Evolutionary conservation across 164 flowering plant species (phyloP), one percentile per base, ranked within the genome.

Genomic region (Malania oleifera): DNA sequence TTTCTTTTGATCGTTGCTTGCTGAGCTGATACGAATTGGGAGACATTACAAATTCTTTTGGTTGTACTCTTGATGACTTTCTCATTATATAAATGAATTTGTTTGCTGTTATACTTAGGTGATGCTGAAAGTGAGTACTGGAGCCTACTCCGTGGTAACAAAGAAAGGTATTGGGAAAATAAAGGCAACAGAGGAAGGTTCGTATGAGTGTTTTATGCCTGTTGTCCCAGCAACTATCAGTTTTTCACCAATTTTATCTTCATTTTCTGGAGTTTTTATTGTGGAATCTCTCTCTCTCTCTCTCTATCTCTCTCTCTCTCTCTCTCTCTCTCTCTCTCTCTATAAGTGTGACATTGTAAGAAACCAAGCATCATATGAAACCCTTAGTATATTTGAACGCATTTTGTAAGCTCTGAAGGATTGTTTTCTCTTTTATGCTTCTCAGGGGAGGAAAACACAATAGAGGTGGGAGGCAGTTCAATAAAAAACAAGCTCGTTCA

Each of bases 91-190:
- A 9, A 31, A 22, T 9, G n/a, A 18, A 7, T 28, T 10, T 12
- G 22, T 65, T 17, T 61, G 13, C 13, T 43, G 7, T 45, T 19
- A 14, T 52, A 22, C 27, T 64, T 73, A 88, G 98, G 95, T 69
- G 92, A 91, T 19, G 87, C 95, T 28, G 98, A 91, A 65, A 85
- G 54, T 64, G 85, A 86, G 54, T 92, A 92, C 56, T 92, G 95
- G 98, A 76, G 66, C 65, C 58, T 62, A 11, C 76, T 91, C 17
- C 86, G 86, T 11, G 76, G 75, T 54, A 70, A 62, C 59, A 85
- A 82, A 60, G 87, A 74, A 0, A 77, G 53, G 47, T 52, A 45
- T 35, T 63, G 79, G 12, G 81, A 68, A 17, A 66, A 34, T 56
- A 84, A 65, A 69, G 75, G 82, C 51, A 49, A 70, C 72, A 67